phyloP scores from a whole-genome alignment of 805 yeast species.

The Teunomyces cretensis region DNA sequence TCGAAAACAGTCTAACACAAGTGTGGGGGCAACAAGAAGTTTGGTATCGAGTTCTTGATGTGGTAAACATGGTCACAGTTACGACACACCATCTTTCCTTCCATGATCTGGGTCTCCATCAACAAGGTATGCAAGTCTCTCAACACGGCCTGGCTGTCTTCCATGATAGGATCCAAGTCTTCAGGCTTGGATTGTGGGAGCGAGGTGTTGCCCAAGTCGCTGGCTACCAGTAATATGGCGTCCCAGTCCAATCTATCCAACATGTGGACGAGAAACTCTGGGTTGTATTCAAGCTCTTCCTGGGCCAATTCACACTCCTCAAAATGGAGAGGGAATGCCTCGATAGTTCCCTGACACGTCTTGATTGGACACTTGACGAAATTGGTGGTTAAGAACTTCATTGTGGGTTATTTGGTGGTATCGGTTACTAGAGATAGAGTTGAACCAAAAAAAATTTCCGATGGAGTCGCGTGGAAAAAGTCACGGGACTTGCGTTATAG shows the following conservation, averaged over 20 bases:
- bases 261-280: conserved; percentile 75
- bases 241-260: conserved; percentile 85
- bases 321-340: conserved; percentile 79
- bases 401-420: conserved; percentile 21
- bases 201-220: conserved; percentile 49
- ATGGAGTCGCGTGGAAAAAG: conserved; percentile 2
- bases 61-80: conserved; percentile 85
- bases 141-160: conserved; percentile 54
- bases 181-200: conserved; percentile 54
- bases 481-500: no score
- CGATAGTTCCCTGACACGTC: conserved; percentile 68
- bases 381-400: conserved; percentile 95
- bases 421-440: background rate
- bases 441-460: background rate
- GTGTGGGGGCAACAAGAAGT: conserved; percentile 92
- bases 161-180: conserved; percentile 51
- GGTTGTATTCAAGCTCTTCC: conserved; percentile 78
- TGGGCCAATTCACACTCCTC: conserved; percentile 67
- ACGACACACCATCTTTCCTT: conserved; percentile 86
- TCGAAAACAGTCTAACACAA: conserved; percentile 47
- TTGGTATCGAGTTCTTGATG: conserved; percentile 92
- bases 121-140: conserved; percentile 75
- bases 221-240: conserved; percentile 76
- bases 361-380: conserved; percentile 92
- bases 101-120: conserved; percentile 79